Evolutionary conservation across 495 filamentous ascomycete species (phyloP), one percentile per base, ranked within the genome.

Genomic region (Hyphodiscus hymeniophilus): DNA sequence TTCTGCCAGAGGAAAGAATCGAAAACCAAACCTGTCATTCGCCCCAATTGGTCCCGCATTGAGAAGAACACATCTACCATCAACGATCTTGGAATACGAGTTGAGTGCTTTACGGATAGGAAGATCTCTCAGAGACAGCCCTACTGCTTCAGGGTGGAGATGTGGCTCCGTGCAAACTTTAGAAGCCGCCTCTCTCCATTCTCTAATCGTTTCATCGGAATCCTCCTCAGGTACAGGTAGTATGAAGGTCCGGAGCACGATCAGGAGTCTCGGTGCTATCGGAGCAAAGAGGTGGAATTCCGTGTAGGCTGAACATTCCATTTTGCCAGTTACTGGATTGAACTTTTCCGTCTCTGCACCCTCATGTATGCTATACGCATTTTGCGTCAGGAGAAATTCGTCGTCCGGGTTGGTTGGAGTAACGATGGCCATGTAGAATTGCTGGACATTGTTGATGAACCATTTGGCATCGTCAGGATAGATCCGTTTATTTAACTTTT

Each of bases 341-440:
- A 56, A 50, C 12, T 40, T 11, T 2, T 22, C 18, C 16, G 59
- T 56, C 22, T 20, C 1, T 3, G 70, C 71, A 15, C 75, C 75
- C 54, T 79, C 75, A 48, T 62, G 58, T 7, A 78, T 57, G 24
- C 60, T 60, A 50, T 70, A 76, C 16, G 59, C 62, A 35, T 70
- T 68, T 23, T 76, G 64, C 0, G 73, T 69, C 22, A 78, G 56
- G 15, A 79, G 42, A 50, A 77, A 79, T 38, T 77, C 75, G 12
- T 67, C 63, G 0, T 60, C 57, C 4, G 38, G 16, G 6, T 62
- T 38, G 0, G 42, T 28, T 4, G 72, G 73, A 22, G 65, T 70
- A 49, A 66, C 69, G 34, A 78, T 59, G 3, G 71, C 59, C 52
- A 75, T 63, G 55, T 70, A 78, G 33, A 55, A 69, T 13, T 21